These are phyloP conservation scores for Aplosporella prunicola DNA, from an alignment of 2,329 filamentous ascomycete genomes.

Conservation along the genomic window DNA sequence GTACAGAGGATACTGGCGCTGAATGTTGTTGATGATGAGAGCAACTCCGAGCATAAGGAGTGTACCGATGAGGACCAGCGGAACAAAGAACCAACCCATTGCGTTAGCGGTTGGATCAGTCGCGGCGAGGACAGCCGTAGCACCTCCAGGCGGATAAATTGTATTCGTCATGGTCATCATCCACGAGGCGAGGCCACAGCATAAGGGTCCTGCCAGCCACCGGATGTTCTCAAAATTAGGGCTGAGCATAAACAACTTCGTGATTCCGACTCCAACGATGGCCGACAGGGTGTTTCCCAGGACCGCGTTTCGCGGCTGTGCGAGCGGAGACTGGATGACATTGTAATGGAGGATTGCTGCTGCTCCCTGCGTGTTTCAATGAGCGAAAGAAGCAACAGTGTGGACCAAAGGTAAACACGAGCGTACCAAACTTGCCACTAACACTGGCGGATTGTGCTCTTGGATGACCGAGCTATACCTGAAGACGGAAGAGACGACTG, in stretches of 20 bases:
- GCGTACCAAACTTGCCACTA: constrained; percentile 36
- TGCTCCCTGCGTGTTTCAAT: constrained; percentile 28
- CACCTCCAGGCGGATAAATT: constrained; percentile 42
- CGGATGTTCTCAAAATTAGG: constrained; percentile 28
- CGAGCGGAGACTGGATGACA: constrained; percentile 36
- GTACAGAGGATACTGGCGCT: constrained; percentile 37
- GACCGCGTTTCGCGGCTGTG: constrained; percentile 39
- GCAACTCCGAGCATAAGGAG: constrained; percentile 35
- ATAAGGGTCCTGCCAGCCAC: constrained; percentile 38
- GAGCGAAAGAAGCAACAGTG: not conserved
- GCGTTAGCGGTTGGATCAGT: constrained; percentile 30
- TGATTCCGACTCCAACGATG: constrained; percentile 34
- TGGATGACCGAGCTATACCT: constrained; percentile 30
- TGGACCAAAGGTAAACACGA: not conserved
- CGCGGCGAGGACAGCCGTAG: constrained; percentile 38
- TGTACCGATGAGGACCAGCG: constrained; percentile 33
- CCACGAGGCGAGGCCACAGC: constrained; percentile 33
- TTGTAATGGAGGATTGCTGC: constrained; percentile 41
- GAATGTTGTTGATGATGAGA: constrained; percentile 37
- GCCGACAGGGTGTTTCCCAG: constrained; percentile 38
- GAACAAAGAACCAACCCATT: constrained; percentile 39
- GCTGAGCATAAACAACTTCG: constrained; percentile 36
- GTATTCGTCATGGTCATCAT: constrained; percentile 40
- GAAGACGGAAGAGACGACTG: constrained; percentile 33
- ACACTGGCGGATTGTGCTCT: constrained; percentile 30